Evolutionary conservation across 768 basidiomycete genomes (phyloP).

Genomic region (Dioszegia aurantiaca): DNA sequence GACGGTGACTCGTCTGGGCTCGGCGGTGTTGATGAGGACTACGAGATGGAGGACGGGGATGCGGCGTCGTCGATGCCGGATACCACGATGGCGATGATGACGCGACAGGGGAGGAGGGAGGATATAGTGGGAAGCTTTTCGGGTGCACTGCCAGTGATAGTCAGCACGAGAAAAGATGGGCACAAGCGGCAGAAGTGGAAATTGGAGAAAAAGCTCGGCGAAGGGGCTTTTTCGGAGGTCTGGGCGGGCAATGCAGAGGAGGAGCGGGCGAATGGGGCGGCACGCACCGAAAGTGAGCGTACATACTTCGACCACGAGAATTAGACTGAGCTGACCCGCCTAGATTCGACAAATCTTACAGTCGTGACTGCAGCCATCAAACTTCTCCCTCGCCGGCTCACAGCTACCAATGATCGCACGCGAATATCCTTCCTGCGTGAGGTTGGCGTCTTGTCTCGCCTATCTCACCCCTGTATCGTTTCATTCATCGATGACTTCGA

Average conservation of each 20-base stretch:
- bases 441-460: constrained; percentile 78
- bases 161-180: neutral
- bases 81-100: constrained; percentile 2
- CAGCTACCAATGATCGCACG: constrained; percentile 65
- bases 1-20: neutral
- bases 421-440: constrained; percentile 75
- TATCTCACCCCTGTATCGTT: constrained; percentile 77
- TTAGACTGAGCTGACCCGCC: neutral
- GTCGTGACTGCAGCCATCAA: constrained; percentile 57
- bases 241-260: constrained; percentile 35
- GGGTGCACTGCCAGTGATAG: neutral
- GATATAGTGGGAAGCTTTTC: constrained; percentile 8
- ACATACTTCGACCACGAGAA: neutral
- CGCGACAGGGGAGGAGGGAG: neutral
- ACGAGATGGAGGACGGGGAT: neutral
- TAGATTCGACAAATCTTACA: neutral
- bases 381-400: constrained; percentile 56
- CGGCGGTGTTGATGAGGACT: neutral
- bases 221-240: constrained; percentile 51
- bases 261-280: neutral
- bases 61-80: neutral
- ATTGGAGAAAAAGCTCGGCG: constrained; percentile 41
- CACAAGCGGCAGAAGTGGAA: constrained; percentile 24
- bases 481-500: constrained; percentile 69
- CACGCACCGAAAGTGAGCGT: neutral